Percentiles rank a stretch among this genome's conserved stretches.
Evolutionary conservation across 805 yeast species (phyloP).

Genomic region (Limtongia smithiae): DNA sequence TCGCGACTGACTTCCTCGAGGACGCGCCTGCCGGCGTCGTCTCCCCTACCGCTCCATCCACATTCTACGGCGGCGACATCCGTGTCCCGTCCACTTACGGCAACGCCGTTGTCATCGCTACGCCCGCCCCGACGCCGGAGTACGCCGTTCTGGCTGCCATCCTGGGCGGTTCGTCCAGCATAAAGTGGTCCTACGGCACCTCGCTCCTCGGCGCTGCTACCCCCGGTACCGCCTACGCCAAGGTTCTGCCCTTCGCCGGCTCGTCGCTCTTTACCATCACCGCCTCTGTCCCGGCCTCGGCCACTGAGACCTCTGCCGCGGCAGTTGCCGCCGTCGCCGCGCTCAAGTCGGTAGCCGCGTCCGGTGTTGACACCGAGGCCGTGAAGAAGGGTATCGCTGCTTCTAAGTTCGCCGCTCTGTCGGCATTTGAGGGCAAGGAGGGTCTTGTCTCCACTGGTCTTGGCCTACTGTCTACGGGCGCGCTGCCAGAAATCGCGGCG

Average conservation of each 20-base stretch:
- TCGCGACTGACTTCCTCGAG: slow-evolving; percentile 55
- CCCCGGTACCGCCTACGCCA: slow-evolving; percentile 44
- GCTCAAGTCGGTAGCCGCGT: slow-evolving; percentile 26
- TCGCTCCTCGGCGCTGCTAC: slow-evolving; percentile 49
- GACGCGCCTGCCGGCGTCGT: slow-evolving; percentile 59
- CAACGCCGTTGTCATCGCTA: slow-evolving; percentile 71
- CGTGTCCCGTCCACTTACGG: slow-evolving; percentile 56
- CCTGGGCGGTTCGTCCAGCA: slow-evolving; percentile 46
- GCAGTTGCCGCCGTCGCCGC: slow-evolving; percentile 43
- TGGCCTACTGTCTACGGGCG: slow-evolving; percentile 42
- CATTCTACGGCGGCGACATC: slow-evolving; percentile 60
- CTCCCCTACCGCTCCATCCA: slow-evolving; percentile 41
- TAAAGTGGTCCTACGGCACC: slow-evolving; percentile 53
- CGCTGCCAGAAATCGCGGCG: slow-evolving; percentile 34
- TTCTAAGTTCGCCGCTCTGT: slow-evolving; percentile 57
- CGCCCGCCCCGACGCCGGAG: slow-evolving; percentile 55
- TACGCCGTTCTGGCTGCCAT: slow-evolving; percentile 69
- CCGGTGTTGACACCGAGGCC: slow-evolving; percentile 31
- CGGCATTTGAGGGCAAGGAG: slow-evolving; percentile 35
- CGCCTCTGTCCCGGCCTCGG: slow-evolving; percentile 57
- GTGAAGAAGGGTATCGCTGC: slow-evolving; percentile 54
- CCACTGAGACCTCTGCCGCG: slow-evolving; percentile 55
- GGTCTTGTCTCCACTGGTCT: slow-evolving; percentile 21
- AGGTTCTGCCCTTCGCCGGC: slow-evolving; percentile 64
- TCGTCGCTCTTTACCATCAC: slow-evolving; percentile 76